Evolutionary conservation across 441 rosid genomes (phyloP), one percentile per base, ranked within the genome.

Genomic region (Macaranga tanarius): DNA sequence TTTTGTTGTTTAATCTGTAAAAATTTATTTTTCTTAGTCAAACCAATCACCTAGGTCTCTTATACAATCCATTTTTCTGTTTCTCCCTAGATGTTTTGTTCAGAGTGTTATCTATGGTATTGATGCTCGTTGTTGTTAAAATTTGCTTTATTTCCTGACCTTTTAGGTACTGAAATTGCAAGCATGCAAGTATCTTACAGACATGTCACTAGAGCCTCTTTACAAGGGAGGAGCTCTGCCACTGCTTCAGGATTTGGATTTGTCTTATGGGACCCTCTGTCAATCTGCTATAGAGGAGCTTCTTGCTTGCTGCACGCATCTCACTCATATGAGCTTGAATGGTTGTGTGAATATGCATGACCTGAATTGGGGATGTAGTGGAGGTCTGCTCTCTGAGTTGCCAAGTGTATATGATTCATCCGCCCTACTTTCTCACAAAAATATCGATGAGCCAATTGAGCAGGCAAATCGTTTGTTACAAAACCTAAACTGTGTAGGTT

Each of bases 321-420:
- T 95, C 76, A 95, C 97, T 68, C 99, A 91, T 70, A 76, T 93
- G 84, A 93, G 97, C 83, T 88, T 95, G 88, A 93, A 90, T 69
- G 99, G 98, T 74, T 93, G 97, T 76, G 85, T 73, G 64, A 93
- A 95, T 79, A 88, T 91, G 97, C 98, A 95, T 76, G 97, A 95
- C 84, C 90, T 93, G 66, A 87, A 91, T 75, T 95, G 97, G 99
- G 89, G 87, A 75, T 80, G 81, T 74, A 77, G 68, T 79, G 84
- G 79, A 72, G 82, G 76, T 66, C 89, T 77, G 73, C 76, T 59
- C 69, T 67, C 81, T 71, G 86, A 83, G 74, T 73, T 75, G n/a
- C 75, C 78, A 28, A 77, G 76, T 64, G 75, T 51, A 34, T 51
- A 65, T 75, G 65, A 72, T 66, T 79, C 78, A n/a, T 44, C 81